Evolutionary conservation across 257 asterid species (phyloP), one percentile per base, ranked within the genome.

Genomic region (Jasminum sambac): DNA sequence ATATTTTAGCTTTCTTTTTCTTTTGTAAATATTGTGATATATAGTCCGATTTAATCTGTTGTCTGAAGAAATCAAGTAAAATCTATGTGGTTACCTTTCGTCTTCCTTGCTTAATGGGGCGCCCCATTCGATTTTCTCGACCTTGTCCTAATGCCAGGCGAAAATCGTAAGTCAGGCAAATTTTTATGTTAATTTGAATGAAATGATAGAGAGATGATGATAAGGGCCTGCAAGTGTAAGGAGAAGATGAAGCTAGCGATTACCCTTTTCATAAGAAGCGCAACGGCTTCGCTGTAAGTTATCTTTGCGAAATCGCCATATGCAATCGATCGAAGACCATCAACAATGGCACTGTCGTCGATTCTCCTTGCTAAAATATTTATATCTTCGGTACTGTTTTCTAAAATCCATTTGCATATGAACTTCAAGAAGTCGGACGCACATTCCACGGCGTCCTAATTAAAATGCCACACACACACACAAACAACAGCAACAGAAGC

Each of bases 371-470:
- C 75, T 24, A 87, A 48, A 5, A 90, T 87, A 0, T 73, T 74
- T 26, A 89, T 74, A 87, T 94, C 98, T 21, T 91, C 97, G 4
- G 38, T 25, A 78, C 95, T 89, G 43, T 80, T 84, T 8, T 85
- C 85, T 55, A 88, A 25, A 41, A 84, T 71, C 84, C 85, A 81
- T 64, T 86, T 82, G 91, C 93, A 87, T 21, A 84, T 66, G 74
- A 79, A 94, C 83, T 83, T 94, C 91, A 91, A 66, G 41, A 87
- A 83, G 78, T 91, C 92, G 7, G 46, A 65, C 23, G 96, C 96
- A 66, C 97, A 91, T 41, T 81, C 87, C 90, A 88, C 88, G 14
- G 95, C 86, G 67, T 88, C 96, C 98, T 89, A 78, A n/a, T n/a
- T n/a, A 72, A 84, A 81, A 44, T 64, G 36, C 39, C 80, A 64